Conservation (phyloP, 1,139 yeast species). For the Hyphopichia burtonii region DNA sequence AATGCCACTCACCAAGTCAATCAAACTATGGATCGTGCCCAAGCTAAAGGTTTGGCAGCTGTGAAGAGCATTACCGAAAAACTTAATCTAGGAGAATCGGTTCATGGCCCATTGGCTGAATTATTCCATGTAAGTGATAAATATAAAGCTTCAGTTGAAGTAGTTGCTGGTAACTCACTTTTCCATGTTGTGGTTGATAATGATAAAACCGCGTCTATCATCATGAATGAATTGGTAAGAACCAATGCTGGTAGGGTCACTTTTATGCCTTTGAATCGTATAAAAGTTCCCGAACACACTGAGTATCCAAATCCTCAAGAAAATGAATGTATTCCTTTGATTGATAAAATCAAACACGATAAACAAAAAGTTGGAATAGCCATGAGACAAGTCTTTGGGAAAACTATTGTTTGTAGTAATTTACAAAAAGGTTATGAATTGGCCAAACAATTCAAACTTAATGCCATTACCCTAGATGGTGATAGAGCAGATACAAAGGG, state of each 20-base stretch:
- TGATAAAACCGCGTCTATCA: conserved; percentile 75
- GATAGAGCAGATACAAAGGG: conserved; percentile 85
- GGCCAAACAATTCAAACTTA: conserved; percentile 60
- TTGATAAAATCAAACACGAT: conserved; percentile 66
- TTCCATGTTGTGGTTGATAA: conserved; percentile 89
- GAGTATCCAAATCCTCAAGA: conserved; percentile 57
- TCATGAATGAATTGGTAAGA: conserved; percentile 76
- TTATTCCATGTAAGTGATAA: conserved; percentile 77
- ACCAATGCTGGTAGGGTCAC: conserved; percentile 81
- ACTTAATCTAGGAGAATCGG: conserved; percentile 55
- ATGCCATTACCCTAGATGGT: conserved; percentile 88
- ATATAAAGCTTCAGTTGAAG: conserved; percentile 84
- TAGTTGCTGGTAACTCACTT: conserved; percentile 81
- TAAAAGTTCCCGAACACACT: conserved; percentile 34
- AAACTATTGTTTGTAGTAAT: conserved; percentile 72
- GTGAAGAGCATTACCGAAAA: conserved; percentile 59
- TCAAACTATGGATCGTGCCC: conserved; percentile 73
- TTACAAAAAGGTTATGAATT: conserved; percentile 68
- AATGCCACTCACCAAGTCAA: conserved; percentile 59
- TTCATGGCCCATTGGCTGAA: conserved; percentile 85
- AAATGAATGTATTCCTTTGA: conserved; percentile 66
- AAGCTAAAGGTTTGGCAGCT: conserved; percentile 67
- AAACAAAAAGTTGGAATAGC: conserved; percentile 55
- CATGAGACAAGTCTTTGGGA: conserved; percentile 77
- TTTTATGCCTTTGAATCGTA: conserved; percentile 81